Base-by-base conservation (phyloP, 2,329 filamentous ascomycete genomes). In the Madurella fahalii region DNA sequence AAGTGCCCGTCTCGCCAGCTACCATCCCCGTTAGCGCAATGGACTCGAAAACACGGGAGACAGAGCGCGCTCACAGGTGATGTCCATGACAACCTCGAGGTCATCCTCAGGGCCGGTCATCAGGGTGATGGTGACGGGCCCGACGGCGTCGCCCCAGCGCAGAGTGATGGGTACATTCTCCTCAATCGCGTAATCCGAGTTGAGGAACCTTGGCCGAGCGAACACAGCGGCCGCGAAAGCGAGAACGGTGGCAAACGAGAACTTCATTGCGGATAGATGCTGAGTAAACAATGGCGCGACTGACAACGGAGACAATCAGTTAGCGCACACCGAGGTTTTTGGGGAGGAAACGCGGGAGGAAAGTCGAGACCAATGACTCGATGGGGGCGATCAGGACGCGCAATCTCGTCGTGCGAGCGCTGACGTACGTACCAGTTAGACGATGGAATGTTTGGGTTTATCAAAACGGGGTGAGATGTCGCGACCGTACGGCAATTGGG, bases 161-260 rank as follows among this genome's bases (percentile, higher is more conserved):
- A 79, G 67, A 52, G 66, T 69, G 65, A 77, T 78, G 49, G 74
- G 64, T 63, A 67, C 31, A 58, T 72, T 74, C 53, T 69, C 68
- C 41, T 57, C 42, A 52, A 78, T 58, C 37, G 63, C 39, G 51
- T 62, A 70, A 32, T 44, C 47, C 50, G 50, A 57, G 64, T 71
- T 72, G 64, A 65, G 67, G 54, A 72, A 63, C 9, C 55, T 40
- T 46, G 66, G 64, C 52, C 57, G 49, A 52, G 66, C 69, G 52
- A 61, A 52, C 52, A 53, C 68, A 18, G 63, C 60, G 61, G 70
- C 65, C 50, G 69, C 62, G 64, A 72, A 68, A 50, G 68, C 67
- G 58, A 74, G 49, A 58, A 68, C 48, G 56, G 69, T 56, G 52
- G 66, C 65, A 58, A 70, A 51, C 51, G 69, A 65, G 69, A 72